A percentile compares a stretch with the other conserved stretches of the same genome.
phyloP scores from a whole-genome alignment of 768 basidiomycete genomes.

The Boletus patriciae region DNA sequence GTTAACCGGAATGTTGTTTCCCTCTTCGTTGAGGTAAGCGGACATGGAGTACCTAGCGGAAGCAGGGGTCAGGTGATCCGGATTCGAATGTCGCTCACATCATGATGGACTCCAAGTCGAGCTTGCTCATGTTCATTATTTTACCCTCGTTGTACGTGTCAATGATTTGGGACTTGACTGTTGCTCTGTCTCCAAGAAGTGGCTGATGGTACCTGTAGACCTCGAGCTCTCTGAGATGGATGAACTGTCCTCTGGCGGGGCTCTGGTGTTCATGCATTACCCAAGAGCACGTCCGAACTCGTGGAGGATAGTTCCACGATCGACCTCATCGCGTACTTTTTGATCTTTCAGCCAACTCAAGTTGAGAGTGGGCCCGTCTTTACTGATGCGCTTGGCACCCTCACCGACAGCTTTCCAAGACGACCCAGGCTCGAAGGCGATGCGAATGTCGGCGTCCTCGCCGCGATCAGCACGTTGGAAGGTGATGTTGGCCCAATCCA shows the following conservation, averaged over 20 bases:
- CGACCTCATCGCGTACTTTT: fast-evolving
- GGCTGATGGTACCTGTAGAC: neutral
- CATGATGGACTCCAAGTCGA: neutral
- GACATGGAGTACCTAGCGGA: neutral
- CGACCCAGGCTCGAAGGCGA: neutral
- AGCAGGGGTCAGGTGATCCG: neutral
- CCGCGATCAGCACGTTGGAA: neutral
- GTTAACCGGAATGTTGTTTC: neutral
- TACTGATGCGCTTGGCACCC: neutral
- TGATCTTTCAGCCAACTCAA: neutral
- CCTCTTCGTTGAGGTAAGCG: neutral
- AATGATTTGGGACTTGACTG: neutral
- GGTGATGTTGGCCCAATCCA: neutral
- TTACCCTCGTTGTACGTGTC: neutral
- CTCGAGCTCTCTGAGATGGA: conserved; percentile 15
- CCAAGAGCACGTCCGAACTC: conserved; percentile 30
- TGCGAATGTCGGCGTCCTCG: neutral
- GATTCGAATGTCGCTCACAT: neutral
- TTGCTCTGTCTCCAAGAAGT: neutral
- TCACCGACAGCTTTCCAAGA: neutral
- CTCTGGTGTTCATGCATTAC: conserved; percentile 31
- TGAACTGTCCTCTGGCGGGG: conserved; percentile 15
- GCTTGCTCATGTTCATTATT: neutral
- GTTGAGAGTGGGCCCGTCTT: neutral
- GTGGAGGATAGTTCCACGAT: conserved; percentile 21